phyloP scores from a whole-genome alignment of 805 yeast species.

The Candida chauliodis region DNA sequence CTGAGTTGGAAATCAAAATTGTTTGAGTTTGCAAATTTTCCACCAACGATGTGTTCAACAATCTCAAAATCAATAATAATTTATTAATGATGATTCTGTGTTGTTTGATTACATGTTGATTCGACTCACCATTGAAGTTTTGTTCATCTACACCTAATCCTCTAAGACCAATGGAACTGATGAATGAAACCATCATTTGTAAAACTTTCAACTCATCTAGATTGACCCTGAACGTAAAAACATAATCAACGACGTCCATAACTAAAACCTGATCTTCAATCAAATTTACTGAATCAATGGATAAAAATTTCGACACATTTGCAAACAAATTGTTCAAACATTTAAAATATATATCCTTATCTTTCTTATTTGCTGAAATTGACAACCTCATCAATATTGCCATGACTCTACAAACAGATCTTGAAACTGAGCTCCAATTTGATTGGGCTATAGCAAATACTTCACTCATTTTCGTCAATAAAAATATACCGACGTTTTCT shows the following conservation, averaged over 20 bases:
- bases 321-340: conserved; percentile 33
- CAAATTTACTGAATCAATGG: conserved; percentile 43
- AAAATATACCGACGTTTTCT: conserved; percentile 50
- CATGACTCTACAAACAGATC: conserved; percentile 61
- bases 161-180: conserved; percentile 53
- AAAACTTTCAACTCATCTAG: conserved; percentile 40
- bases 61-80: conserved; percentile 57
- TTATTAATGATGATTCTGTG: conserved; percentile 55
- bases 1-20: conserved; percentile 42
- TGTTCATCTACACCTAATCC: conserved; percentile 49
- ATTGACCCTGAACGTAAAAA: conserved; percentile 41
- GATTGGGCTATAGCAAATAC: conserved; percentile 47
- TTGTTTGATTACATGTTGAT: conserved; percentile 31
- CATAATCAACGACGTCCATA: conserved; percentile 56
- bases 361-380: conserved; percentile 16
- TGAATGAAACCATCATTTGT: conserved; percentile 40
- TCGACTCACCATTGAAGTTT: not conserved
- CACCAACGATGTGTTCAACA: conserved; percentile 39
- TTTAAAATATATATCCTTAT: conserved; percentile 25
- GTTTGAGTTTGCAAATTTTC: conserved; percentile 25
- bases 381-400: conserved; percentile 47
- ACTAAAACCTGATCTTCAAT: conserved; percentile 62
- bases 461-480: conserved; percentile 44
- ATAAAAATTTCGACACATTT: conserved; percentile 43
- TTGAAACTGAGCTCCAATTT: conserved; percentile 60